Percentiles rank a stretch among this genome's conserved stretches.
Conservation (phyloP, 1,284 basidiomycete species). For the Neonothopanus nambi region DNA sequence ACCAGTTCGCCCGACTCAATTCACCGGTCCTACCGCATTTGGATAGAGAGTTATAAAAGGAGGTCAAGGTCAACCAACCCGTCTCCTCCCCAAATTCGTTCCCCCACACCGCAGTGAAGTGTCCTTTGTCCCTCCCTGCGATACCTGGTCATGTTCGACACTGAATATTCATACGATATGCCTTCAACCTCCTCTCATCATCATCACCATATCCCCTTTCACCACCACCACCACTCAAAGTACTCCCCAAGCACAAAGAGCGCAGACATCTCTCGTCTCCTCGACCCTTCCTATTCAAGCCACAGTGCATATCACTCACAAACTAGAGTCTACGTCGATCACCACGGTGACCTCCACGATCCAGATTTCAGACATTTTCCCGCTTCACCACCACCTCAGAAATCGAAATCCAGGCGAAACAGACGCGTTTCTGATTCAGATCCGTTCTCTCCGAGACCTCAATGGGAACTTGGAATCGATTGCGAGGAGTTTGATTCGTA, state of each 20-base stretch:
- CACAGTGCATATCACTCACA: slow-evolving; percentile 21
- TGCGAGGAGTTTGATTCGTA: slow-evolving; percentile 30
- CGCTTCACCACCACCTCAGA: slow-evolving; percentile 27
- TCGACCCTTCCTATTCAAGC: slow-evolving; percentile 62
- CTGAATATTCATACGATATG: no score
- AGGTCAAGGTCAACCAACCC: no score
- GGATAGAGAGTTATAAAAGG: no score
- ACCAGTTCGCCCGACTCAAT: no score
- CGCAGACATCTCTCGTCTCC: slow-evolving; percentile 57
- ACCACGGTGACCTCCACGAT: slow-evolving; percentile 63
- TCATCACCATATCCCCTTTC: no score
- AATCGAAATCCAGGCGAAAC: slow-evolving; percentile 26
- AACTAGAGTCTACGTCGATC: slow-evolving; percentile 54
- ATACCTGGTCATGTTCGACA: no score
- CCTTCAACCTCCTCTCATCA: no score
- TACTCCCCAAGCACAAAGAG: not conserved
- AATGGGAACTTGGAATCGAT: slow-evolving; percentile 27
- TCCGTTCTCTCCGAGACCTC: slow-evolving; percentile 16
- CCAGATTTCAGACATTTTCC: slow-evolving; percentile 70
- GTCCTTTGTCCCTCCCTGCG: no score
- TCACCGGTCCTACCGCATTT: no score
- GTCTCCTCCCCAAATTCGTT: no score
- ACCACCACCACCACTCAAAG: not conserved
- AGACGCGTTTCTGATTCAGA: slow-evolving; percentile 15
- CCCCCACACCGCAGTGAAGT: no score